Percentiles rank a stretch among this genome's conserved stretches.
These are phyloP conservation scores for Arthrinium phaeospermum DNA, from an alignment of 2,329 filamentous ascomycete genomes.

Conservation along the genomic window DNA sequence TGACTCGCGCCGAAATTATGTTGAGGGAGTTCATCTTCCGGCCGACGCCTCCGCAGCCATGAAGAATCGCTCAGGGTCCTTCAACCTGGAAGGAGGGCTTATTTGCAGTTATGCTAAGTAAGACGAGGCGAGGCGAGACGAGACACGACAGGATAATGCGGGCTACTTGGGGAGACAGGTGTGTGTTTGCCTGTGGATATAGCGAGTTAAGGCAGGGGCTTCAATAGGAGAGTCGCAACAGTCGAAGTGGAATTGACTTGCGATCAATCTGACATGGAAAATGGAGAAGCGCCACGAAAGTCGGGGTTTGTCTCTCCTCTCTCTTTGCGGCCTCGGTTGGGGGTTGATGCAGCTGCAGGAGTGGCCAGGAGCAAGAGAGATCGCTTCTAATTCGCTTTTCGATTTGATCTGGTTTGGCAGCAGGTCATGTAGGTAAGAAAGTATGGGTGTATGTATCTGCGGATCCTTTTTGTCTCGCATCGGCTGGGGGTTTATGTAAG, in stretches of 20 bases:
- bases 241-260: not conserved
- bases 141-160: not conserved
- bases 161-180: not conserved
- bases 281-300: slow-evolving; percentile 3
- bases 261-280: slow-evolving; percentile 12
- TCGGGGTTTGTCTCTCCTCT: not conserved
- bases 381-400: not conserved
- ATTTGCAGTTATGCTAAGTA: slow-evolving; percentile 3
- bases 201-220: not conserved
- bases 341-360: slow-evolving; percentile 6
- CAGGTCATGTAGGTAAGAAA: not conserved
- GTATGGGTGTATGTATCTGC: not conserved
- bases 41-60: slow-evolving; percentile 37
- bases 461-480: not conserved
- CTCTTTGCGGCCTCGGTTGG: slow-evolving; percentile 9
- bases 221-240: slow-evolving; percentile 12
- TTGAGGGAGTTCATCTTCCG: slow-evolving; percentile 95
- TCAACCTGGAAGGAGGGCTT: slow-evolving; percentile 1
- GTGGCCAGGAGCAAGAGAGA: slow-evolving; percentile 1
- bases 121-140: not conserved
- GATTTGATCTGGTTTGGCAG: not conserved
- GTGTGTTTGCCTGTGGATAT: not conserved
- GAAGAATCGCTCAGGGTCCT: slow-evolving; percentile 18
- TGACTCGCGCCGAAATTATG: slow-evolving; percentile 86
- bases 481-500: not conserved